Base-by-base conservation (phyloP, 1,139 yeast species). In the Suhomyces coccinellae region DNA sequence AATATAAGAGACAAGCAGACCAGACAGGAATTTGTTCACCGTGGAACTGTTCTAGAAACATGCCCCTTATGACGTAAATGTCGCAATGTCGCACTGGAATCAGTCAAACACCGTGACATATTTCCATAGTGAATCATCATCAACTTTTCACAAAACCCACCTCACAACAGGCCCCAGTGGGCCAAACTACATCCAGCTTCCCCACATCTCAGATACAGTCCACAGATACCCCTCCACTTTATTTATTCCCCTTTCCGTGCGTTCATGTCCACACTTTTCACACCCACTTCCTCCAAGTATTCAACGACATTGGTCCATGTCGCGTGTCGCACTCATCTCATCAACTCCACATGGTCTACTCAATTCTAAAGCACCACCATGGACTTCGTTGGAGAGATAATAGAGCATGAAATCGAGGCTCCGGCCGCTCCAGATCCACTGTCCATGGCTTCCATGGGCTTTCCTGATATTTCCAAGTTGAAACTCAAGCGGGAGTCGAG, bases 301-400 rank as follows among this genome's bases (percentile, higher is more conserved):
- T 20, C 8, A n/a, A 12, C 29, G 29, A 26, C 29, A 26, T 26
- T 20, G 8, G 6, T 6, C n/a, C 29, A 3, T 26, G 29, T 26
- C 29, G 29, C 29, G 29, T 26, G 29, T 34, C 36, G 29, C 36
- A 24, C 26, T 34, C 24, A 24, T 14, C 36, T 22, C 36, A 16
- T 14, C 16, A 14, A n/a, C 13, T 30, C 15, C 33, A 34, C 29
- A 24, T 20, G 8, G 28, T 27, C 36, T 26, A 22, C 13, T 34
- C 17, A 8, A 22, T 33, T 4, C 15, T 31, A 43, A 40, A 15
- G 13, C 20, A 16, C 26, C 44, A 38, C 20, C 3, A 85, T 86
- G 93, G 87, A 85, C 62, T 70, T 83, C 53, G 67, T 86, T 15
- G 88, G 89, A 9, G 95, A 87, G 47, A 85, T 87, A 36, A 82